Percentiles rank a stretch among this genome's conserved stretches.
Evolutionary conservation across 1,284 basidiomycete species (phyloP).

Genomic region (Chondrostereum purpureum): DNA sequence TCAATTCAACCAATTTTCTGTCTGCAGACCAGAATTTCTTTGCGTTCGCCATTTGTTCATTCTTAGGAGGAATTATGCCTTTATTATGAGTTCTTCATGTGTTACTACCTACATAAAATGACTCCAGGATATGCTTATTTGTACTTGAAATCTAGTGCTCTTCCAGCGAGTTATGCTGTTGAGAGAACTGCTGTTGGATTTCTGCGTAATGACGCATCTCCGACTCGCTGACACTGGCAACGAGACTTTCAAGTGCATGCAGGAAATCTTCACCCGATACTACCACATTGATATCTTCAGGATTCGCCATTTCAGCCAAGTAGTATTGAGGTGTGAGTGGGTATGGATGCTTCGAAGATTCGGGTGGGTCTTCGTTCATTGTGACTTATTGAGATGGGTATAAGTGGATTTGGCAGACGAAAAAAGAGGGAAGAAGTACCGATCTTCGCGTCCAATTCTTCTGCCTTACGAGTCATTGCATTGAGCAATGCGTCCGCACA

Average conservation of each 20-base stretch:
- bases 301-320: constrained; percentile 75
- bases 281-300: constrained; percentile 70
- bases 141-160: not conserved
- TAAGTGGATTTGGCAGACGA: not conserved
- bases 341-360: constrained; percentile 52
- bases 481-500: constrained; percentile 96
- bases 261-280: constrained; percentile 76
- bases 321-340: constrained; percentile 91
- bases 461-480: constrained; percentile 88
- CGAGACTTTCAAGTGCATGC: constrained; percentile 66
- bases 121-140: not conserved
- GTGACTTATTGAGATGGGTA: constrained; percentile 32
- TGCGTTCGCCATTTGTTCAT: no score
- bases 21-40: no score
- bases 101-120: not conserved
- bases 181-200: constrained; percentile 70
- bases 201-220: constrained; percentile 86
- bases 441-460: constrained; percentile 70
- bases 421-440: constrained; percentile 32
- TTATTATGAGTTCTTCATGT: no score
- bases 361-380: constrained; percentile 34
- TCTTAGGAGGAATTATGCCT: no score
- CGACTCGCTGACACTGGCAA: constrained; percentile 83
- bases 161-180: constrained; percentile 13
- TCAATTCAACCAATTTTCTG: no score